Base-by-base conservation (phyloP, 257 asterid genomes). In the Nicotiana otophora region DNA sequence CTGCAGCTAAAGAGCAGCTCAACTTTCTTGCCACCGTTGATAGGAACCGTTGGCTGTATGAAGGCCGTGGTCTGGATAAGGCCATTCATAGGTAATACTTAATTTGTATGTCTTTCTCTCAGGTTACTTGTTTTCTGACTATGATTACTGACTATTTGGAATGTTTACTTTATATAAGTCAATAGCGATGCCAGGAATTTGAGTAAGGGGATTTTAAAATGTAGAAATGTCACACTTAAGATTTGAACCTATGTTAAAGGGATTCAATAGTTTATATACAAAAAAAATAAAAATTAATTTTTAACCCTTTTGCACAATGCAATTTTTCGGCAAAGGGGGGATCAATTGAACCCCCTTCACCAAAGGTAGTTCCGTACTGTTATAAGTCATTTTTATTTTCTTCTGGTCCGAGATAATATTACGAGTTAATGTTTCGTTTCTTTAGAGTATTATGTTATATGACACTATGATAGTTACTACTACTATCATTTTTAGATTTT, bases 1-100 rank as follows among this genome's bases (percentile, higher is more conserved):
- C 90, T 4, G 98, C 98, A 0, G 98, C 98, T 16, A 88, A 88
- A 84, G 82, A 78, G 34, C 98, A 96, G 70, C 97, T 96, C 72
- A 83, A 85, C 69, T 96, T 96, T 86, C 98, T 96, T 12, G 96
- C 92, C 0, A 91, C 93, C 1, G 92, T 96, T 82, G 99, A 96
- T 84, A 83, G 97, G 84, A 92, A 90, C 84, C 98, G 99, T 26
- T 93, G 98, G 96, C 93, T 96, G 78, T 94, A 87, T 86, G 94
- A 93, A 62, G 93, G 94, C 66, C 92, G 88, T 17, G 94, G 89
- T 36, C 90, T 94, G 5, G 90, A 91, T 46, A 85, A 81, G 83
- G 98, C 99, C 39, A 92, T 96, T 76, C 84, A 92, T 86, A 93
- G 98, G 99, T 84, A 84, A 23, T 74, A 48, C 62, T 17, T 26